Percentiles rank a stretch among this genome's conserved stretches.
phyloP scores from a whole-genome alignment of 1,284 basidiomycete genomes.

The Ganoderma boninense region DNA sequence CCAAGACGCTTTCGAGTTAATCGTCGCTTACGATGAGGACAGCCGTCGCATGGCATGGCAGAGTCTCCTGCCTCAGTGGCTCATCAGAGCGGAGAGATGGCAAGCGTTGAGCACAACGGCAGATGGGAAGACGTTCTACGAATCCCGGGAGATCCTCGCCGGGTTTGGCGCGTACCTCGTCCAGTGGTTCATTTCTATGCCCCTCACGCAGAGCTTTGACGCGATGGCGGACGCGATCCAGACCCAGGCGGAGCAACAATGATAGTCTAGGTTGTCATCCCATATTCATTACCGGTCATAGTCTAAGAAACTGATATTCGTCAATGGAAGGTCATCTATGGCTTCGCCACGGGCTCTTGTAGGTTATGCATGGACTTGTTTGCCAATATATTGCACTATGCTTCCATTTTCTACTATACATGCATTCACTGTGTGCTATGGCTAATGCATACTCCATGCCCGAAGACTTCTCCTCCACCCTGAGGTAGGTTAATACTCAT shows the following conservation, averaged over 20 bases:
- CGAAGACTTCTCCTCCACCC: neutral
- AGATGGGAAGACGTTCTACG: constrained; percentile 67
- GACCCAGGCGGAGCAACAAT: constrained; percentile 51
- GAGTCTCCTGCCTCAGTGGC: constrained; percentile 49
- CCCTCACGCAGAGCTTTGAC: constrained; percentile 55
- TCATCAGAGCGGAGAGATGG: constrained; percentile 67
- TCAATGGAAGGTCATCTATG: neutral
- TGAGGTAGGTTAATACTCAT: neutral
- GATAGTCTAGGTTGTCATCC: neutral
- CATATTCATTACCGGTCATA: neutral
- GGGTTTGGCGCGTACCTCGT: constrained; percentile 67
- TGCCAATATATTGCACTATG: neutral
- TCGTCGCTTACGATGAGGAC: constrained; percentile 54
- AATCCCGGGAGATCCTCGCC: constrained; percentile 68
- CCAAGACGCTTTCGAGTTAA: constrained; percentile 41
- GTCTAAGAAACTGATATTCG: neutral
- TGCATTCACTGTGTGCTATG: neutral
- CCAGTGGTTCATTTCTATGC: constrained; percentile 51
- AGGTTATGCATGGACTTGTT: neutral
- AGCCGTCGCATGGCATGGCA: constrained; percentile 68
- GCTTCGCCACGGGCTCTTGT: neutral
- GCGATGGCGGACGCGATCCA: constrained; percentile 70
- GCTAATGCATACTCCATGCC: neutral
- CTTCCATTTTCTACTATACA: neutral
- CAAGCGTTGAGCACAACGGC: constrained; percentile 62